Base-by-base conservation (phyloP, 345 rosid genomes). In the Capsella bursapastoris region DNA sequence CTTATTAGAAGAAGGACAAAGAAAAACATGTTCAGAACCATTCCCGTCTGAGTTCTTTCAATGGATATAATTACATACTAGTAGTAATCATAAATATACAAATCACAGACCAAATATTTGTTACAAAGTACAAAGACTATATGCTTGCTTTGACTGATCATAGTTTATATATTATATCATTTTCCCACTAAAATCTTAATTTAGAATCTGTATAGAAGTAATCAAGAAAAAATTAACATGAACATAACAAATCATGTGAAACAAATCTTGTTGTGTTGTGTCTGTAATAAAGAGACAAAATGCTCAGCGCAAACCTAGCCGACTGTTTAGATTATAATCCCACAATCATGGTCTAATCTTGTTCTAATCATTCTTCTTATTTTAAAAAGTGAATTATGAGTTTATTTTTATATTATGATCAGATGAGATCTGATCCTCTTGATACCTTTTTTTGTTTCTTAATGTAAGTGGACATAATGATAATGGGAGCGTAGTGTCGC, bases 301-400 rank as follows among this genome's bases (percentile, higher is more conserved):
- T 41, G 68, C 76, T 79, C 86, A 73, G 86, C 89, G 84, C 79
- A 84, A 87, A 87, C 85, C 82, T 79, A 86, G 97, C 94, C 84
- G 86, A 82, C 80, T 80, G 84, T 83, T 80, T 61, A 83, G 86
- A 82, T 82, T 83, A 76, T 82, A 83, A 86, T 83, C 88, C 88
- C 87, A 65, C 61, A 81, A 80, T 84, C 83, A 86, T 81, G 78
- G 70, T 73, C 78, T 77, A 77, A 81, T 76, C 71, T 71, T 66
- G 73, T 66, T 71, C 53, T 72, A 78, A 78, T 78, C 81, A 72
- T 78, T 59, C 76, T 41, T n/a, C 15, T 48, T 71, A n/a, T 14
- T 7, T 16, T 6, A 13, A 58, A 43, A 62, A 38, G 27, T 7
- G 34, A 6, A 40, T n/a, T 58, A 25, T 34, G 34, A 44, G 5